Conservation (phyloP, 148 eudicot genomes). For the Amaranthus palmeri region DNA sequence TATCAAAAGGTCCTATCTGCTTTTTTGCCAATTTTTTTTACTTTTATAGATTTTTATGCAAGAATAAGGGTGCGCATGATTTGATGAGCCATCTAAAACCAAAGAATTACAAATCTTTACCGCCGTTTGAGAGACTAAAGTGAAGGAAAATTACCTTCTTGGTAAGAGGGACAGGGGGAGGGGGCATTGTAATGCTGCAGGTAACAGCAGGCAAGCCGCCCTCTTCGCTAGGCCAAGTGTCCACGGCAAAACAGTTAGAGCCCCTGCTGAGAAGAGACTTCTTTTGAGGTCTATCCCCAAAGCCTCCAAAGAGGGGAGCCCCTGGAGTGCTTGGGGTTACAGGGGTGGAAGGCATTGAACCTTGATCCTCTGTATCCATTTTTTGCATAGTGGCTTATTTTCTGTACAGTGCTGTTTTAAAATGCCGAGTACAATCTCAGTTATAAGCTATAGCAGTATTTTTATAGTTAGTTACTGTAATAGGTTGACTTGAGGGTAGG, state of each 20-base stretch:
- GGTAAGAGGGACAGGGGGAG: constrained; percentile 77
- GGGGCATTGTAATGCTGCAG: constrained; percentile 54
- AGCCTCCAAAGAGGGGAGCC: constrained; percentile 71
- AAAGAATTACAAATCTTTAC: too few relatives aligned
- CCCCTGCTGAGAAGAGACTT: constrained; percentile 51
- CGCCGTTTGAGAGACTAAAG: too few relatives aligned
- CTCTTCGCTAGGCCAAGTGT: constrained; percentile 69
- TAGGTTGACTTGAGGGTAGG: constrained; percentile 27
- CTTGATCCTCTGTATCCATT: constrained; percentile 55
- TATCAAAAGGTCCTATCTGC: constrained; percentile 8
- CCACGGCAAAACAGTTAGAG: constrained; percentile 69
- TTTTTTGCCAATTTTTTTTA: neutral
- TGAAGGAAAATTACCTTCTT: constrained; percentile 52
- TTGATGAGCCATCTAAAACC: too few relatives aligned
- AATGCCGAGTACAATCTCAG: constrained; percentile 14
- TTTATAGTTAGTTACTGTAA: constrained; percentile 17
- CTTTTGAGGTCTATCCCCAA: constrained; percentile 36
- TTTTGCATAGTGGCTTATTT: constrained; percentile 12
- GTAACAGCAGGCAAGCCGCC: constrained; percentile 71
- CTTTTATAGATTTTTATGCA: neutral
- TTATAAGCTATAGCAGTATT: neutral
- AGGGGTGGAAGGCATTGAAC: constrained; percentile 65
- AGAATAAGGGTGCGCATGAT: too few relatives aligned
- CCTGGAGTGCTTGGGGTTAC: constrained; percentile 64
- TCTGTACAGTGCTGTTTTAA: neutral